These are phyloP conservation scores for Nephromyces sp. DNA, from an alignment of 169 alveolate species.

Conservation along the genomic window DNA sequence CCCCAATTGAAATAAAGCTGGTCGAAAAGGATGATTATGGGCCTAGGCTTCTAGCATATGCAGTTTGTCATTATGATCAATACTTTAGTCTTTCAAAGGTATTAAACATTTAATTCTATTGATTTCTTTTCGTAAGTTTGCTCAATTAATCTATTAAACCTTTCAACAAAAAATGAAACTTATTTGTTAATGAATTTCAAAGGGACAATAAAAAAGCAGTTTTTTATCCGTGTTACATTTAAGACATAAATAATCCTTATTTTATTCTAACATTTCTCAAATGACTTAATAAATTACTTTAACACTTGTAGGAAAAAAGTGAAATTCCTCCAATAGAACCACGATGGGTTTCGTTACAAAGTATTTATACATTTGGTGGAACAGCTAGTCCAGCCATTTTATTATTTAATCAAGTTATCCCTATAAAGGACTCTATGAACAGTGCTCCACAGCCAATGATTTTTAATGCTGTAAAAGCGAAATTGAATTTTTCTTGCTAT, in stretches of 20 bases:
- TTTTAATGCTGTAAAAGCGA: slow-evolving; percentile 60
- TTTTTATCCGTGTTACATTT: too few relatives aligned
- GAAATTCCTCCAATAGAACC: slow-evolving; percentile 49
- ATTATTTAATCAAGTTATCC: slow-evolving; percentile 61
- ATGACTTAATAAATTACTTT: not conserved
- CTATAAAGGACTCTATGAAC: slow-evolving; percentile 55
- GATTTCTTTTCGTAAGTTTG: too few relatives aligned
- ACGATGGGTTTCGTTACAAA: slow-evolving; percentile 68
- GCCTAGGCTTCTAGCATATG: slow-evolving; percentile 42
- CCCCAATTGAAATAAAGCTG: slow-evolving; percentile 43
- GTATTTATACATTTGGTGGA: slow-evolving; percentile 29
- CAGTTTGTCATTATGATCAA: slow-evolving; percentile 50
- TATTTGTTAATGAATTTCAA: too few relatives aligned
- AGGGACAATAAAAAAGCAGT: too few relatives aligned
- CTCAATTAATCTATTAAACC: too few relatives aligned
- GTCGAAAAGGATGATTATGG: slow-evolving; percentile 49
- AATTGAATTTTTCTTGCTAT: slow-evolving; percentile 48
- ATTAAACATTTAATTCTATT: not conserved
- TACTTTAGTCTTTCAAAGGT: slow-evolving; percentile 9
- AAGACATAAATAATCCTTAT: too few relatives aligned
- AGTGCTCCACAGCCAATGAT: slow-evolving; percentile 70
- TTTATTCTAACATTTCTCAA: too few relatives aligned
- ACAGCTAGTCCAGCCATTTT: slow-evolving; percentile 54
- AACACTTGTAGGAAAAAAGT: slow-evolving; percentile 12
- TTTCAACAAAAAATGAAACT: too few relatives aligned